Base-by-base conservation (phyloP, 2,329 filamentous ascomycete genomes). In the Aspergillus viridinutans region DNA sequence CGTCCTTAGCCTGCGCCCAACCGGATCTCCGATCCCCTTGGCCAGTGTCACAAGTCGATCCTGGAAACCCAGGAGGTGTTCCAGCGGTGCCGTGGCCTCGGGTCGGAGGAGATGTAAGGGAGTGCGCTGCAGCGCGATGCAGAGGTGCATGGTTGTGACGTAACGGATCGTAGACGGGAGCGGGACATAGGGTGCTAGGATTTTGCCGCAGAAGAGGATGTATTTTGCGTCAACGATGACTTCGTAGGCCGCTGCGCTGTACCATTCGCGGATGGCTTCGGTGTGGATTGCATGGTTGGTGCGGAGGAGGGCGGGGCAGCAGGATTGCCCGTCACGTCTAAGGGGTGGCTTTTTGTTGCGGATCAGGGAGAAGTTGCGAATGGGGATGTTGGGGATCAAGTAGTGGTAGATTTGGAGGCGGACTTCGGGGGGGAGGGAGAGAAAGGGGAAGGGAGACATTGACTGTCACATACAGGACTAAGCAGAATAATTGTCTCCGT, bases 251-350 rank as follows among this genome's bases (percentile, higher is more conserved):
- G 55, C 52, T 14, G 54, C 17, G 20, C 57, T 49, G 52, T 59
- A 59, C 57, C 57, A 59, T 52, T 59, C 57, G 14, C 28, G 45
- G 10, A 59, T 35, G 28, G 57, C 47, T 17, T 59, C 57, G 35
- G 51, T 12, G 49, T 59, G 26, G 52, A 59, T 54, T 35, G 49
- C 51, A 32, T 50, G 57, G 43, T 54, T 57, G 40, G 55, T 12
- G 43, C 54, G 57, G 35, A 59, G 55, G 17, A 59, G 17, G 7
- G 57, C 57, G 9, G 57, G 51, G 23, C 54, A 54, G 49, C 57
- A 59, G 17, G 23, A 14, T 40, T 51, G 8, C 14, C 49, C 49
- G 49, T 51, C 49, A n/a, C 20, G 9, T 20, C 49, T 10, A 5
- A 51, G n/a, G n/a, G 49, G 28, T 7, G 28, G 29, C 2, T 5